These are phyloP conservation scores for Zostera marina DNA, from an alignment of 116 monocot genomes.

Conservation along the genomic window DNA sequence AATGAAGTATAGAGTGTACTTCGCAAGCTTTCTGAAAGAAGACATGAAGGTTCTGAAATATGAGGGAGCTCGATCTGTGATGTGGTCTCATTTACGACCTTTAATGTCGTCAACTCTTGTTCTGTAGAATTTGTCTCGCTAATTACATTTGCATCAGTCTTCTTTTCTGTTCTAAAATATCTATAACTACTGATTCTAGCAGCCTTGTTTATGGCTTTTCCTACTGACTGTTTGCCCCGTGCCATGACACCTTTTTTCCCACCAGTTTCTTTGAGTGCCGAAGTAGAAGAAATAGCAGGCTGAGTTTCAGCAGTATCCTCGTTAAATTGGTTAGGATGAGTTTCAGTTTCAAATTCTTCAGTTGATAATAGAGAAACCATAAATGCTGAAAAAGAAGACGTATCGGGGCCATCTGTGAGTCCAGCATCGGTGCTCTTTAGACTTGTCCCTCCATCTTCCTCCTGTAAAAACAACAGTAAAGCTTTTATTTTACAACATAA, in stretches of 20 bases:
- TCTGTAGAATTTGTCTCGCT: conserved; percentile 14
- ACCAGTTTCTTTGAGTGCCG: conserved; percentile 29
- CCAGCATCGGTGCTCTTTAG: conserved; percentile 21
- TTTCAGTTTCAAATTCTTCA: conserved; percentile 26
- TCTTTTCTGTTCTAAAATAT: conserved; percentile 25
- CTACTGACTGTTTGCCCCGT: conserved; percentile 61
- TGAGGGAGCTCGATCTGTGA: conserved; percentile 24
- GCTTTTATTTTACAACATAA: too few species aligned
- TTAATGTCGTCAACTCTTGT: conserved; percentile 16
- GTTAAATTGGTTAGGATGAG: conserved; percentile 19
- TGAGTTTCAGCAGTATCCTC: conserved; percentile 12
- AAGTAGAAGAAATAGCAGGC: conserved; percentile 30
- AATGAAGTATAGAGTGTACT: conserved; percentile 52
- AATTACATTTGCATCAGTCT: conserved; percentile 13
- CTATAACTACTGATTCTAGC: conserved; percentile 36
- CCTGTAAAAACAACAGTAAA: neutral
- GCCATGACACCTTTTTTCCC: conserved; percentile 50
- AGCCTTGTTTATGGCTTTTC: conserved; percentile 56
- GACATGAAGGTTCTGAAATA: conserved; percentile 77
- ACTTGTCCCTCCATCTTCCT: neutral
- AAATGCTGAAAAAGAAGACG: conserved; percentile 90
- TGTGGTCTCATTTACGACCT: conserved; percentile 9
- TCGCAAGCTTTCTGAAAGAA: conserved; percentile 59
- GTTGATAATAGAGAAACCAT: conserved; percentile 58
- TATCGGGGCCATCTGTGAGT: conserved; percentile 58